These are phyloP conservation scores for Prunus mongolica DNA, from an alignment of 306 rosid genomes.

Conservation along the genomic window DNA sequence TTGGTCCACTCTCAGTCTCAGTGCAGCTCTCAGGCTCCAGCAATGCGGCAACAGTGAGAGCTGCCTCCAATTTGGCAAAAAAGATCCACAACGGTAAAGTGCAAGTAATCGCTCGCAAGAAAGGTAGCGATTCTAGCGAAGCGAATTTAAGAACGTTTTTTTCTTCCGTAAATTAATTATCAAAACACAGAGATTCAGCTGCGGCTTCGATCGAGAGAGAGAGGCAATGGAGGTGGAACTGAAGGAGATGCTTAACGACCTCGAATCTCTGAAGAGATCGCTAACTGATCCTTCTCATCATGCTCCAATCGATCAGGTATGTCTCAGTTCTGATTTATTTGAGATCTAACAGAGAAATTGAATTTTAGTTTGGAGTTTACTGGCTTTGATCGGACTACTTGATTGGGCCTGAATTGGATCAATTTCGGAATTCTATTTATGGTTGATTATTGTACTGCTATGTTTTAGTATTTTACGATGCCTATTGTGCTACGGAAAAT, in stretches of 20 bases:
- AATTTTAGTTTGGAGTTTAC: not conserved
- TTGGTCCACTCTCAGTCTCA: not conserved
- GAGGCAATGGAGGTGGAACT: slow-evolving; percentile 65
- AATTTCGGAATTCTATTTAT: not conserved
- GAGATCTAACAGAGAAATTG: not conserved
- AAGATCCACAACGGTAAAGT: not conserved
- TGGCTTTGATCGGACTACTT: not conserved
- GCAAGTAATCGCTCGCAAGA: not conserved
- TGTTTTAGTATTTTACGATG: too few species aligned
- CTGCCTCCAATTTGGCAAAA: not conserved
- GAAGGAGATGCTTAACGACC: slow-evolving; percentile 58
- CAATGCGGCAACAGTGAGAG: not conserved
- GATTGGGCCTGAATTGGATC: not conserved
- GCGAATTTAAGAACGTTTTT: slow-evolving; percentile 3
- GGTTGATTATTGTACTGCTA: not conserved
- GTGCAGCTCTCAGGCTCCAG: not conserved
- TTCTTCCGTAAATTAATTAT: too few species aligned
- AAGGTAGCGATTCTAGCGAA: not conserved
- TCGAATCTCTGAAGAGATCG: slow-evolving; percentile 68
- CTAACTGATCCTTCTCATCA: slow-evolving; percentile 60
- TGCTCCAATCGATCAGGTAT: slow-evolving; percentile 56
- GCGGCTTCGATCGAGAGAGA: slow-evolving; percentile 2
- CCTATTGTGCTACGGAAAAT: too few species aligned
- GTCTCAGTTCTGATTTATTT: not conserved
- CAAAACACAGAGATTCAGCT: not conserved